A percentile compares a stretch with the other conserved stretches of the same genome.
Evolutionary conservation across 2,329 filamentous ascomycete genomes (phyloP).

Genomic region (Tolypocladium ophioglossoides): DNA sequence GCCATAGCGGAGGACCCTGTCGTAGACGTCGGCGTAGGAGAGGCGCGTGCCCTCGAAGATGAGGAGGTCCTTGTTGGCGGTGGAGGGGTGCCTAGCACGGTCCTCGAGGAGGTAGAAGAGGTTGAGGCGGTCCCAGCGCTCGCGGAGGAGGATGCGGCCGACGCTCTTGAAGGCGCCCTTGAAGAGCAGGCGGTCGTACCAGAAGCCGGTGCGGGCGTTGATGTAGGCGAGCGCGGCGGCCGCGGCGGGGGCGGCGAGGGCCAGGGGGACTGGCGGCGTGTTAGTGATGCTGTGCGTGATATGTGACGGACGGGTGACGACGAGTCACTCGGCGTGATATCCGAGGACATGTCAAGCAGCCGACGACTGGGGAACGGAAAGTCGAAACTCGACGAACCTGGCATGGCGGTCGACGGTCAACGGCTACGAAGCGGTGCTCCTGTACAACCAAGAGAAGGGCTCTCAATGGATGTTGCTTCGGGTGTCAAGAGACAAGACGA

Average conservation of each 20-base stretch:
- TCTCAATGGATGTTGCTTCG: neutral
- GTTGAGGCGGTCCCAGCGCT: conserved; percentile 52
- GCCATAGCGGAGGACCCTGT: conserved; percentile 60
- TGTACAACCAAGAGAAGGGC: no score
- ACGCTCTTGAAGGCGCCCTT: conserved; percentile 37
- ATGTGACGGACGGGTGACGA: neutral
- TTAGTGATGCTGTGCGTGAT: neutral
- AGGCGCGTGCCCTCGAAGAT: conserved; percentile 58
- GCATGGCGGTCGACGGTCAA: neutral
- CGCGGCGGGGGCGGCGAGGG: conserved; percentile 48
- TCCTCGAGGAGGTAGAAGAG: conserved; percentile 68
- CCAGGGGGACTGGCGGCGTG: conserved; percentile 28
- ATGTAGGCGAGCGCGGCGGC: conserved; percentile 64
- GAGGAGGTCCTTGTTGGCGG: conserved; percentile 47
- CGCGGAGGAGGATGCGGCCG: conserved; percentile 31
- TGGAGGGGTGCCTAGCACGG: conserved; percentile 40
- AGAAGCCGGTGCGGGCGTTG: conserved; percentile 58
- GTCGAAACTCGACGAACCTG: neutral
- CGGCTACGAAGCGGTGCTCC: neutral
- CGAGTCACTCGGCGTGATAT: neutral
- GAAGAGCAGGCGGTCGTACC: conserved; percentile 56
- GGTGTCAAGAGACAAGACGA: neutral
- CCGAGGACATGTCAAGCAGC: no score
- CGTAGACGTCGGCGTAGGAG: conserved; percentile 69
- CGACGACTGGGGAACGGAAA: neutral